phyloP scores from a whole-genome alignment of 2,329 filamentous ascomycete species.

The Diaporthe ilicicola region DNA sequence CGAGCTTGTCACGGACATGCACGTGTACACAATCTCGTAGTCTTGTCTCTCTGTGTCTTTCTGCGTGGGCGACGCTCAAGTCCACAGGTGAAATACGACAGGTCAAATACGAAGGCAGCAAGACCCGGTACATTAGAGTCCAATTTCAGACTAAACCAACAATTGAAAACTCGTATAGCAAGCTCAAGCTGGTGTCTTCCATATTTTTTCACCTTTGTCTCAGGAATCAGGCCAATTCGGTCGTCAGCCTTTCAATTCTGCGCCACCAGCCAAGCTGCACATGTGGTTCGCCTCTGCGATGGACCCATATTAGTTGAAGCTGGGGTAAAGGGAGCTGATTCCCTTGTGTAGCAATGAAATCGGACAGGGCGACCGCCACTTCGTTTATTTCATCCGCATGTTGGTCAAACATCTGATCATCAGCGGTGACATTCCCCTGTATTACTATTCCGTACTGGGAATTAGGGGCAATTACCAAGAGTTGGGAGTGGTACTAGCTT shows the following conservation, averaged over 20 bases:
- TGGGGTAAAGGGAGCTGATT: background rate
- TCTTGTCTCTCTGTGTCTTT: too few species aligned
- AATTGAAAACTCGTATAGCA: background rate
- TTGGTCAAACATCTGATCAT: accelerated
- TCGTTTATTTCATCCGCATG: background rate
- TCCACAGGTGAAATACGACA: background rate
- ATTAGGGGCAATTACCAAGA: too few species aligned
- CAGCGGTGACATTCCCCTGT: background rate
- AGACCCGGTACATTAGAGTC: too few species aligned
- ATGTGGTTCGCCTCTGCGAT: background rate
- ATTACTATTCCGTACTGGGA: too few species aligned
- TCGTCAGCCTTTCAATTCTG: background rate
- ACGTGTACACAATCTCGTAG: too few species aligned
- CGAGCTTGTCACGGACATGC: too few species aligned
- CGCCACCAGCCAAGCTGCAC: background rate
- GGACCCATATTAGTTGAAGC: background rate
- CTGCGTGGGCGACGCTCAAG: too few species aligned
- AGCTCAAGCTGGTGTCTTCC: too few species aligned
- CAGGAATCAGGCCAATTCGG: background rate
- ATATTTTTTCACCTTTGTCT: background rate
- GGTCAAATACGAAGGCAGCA: too few species aligned
- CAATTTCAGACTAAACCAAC: background rate
- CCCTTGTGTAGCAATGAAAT: background rate
- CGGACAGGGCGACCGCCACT: background rate
- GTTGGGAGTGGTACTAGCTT: too few species aligned